phyloP scores from a whole-genome alignment of 352 stramenopile species.

The Aphanomyces astaci region DNA sequence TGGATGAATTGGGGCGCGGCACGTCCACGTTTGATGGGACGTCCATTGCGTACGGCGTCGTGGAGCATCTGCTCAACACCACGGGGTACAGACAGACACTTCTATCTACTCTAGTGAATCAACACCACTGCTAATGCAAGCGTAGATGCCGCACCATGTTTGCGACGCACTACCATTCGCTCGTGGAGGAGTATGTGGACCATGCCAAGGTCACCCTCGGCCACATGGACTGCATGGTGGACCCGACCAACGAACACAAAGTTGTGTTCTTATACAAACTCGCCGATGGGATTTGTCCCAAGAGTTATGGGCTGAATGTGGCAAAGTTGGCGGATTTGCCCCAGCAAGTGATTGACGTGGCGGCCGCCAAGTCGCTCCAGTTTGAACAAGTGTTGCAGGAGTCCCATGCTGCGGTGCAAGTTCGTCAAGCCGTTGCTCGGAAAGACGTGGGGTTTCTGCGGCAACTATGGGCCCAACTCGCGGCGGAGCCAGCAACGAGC shows the following conservation, averaged over 20 bases:
- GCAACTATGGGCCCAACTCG: neutral
- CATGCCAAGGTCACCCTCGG: slow-evolving; percentile 50
- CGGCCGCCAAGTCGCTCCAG: slow-evolving; percentile 83
- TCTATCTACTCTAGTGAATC: slow-evolving; percentile 12
- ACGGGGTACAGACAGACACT: slow-evolving; percentile 5
- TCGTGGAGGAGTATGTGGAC: slow-evolving; percentile 79
- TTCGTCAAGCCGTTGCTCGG: neutral
- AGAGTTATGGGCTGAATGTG: slow-evolving; percentile 99
- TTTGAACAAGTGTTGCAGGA: slow-evolving; percentile 78
- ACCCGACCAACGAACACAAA: slow-evolving; percentile 78
- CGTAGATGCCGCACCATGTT: slow-evolving; percentile 96
- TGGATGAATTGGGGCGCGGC: slow-evolving; percentile 81
- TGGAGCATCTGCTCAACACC: slow-evolving; percentile 86
- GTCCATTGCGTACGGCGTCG: slow-evolving; percentile 89
- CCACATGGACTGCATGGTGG: slow-evolving; percentile 79
- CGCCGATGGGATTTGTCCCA: slow-evolving; percentile 92
- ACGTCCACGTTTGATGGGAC: slow-evolving; percentile 71
- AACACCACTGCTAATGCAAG: too few species aligned
- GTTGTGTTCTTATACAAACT: slow-evolving; percentile 99
- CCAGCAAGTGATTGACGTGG: slow-evolving; percentile 89
- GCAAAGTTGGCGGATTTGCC: slow-evolving; percentile 96
- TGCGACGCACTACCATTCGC: slow-evolving; percentile 97
- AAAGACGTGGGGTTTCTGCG: neutral
- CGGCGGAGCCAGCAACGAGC: neutral
- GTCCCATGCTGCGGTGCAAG: neutral